These are phyloP conservation scores for Fusarium sp. DNA, from an alignment of 2,329 filamentous ascomycete genomes.

Conservation along the genomic window DNA sequence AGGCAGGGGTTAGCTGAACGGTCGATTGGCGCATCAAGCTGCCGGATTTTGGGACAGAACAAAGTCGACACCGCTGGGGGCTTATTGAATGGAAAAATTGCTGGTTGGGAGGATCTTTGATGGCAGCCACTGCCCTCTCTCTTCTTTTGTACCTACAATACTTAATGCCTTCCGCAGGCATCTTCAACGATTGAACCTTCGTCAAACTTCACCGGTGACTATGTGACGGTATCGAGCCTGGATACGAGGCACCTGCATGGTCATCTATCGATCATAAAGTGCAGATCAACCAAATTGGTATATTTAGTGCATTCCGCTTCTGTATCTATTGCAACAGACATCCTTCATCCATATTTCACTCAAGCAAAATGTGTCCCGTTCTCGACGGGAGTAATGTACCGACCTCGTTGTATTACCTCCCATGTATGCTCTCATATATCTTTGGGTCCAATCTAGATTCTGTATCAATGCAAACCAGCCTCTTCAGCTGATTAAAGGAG, in stretches of 20 bases:
- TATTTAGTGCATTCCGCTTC: background rate
- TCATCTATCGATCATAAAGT: background rate
- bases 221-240: background rate
- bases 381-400: background rate
- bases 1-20: background rate
- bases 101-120: background rate
- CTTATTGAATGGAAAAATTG: rapidly evolving
- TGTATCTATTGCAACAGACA: background rate
- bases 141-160: background rate
- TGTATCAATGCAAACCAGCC: background rate
- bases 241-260: background rate
- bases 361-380: background rate
- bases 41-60: background rate
- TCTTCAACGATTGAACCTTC: background rate
- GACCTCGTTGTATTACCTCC: background rate
- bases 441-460: background rate
- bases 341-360: background rate
- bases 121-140: background rate
- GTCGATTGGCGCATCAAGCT: background rate
- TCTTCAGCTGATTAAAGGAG: slow-evolving; percentile 4
- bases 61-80: background rate
- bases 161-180: background rate
- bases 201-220: background rate
- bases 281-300: background rate
- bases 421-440: slow-evolving; percentile 8